Evolutionary conservation across 768 basidiomycete species (phyloP).

Genomic region (Albatrellus ellisii): DNA sequence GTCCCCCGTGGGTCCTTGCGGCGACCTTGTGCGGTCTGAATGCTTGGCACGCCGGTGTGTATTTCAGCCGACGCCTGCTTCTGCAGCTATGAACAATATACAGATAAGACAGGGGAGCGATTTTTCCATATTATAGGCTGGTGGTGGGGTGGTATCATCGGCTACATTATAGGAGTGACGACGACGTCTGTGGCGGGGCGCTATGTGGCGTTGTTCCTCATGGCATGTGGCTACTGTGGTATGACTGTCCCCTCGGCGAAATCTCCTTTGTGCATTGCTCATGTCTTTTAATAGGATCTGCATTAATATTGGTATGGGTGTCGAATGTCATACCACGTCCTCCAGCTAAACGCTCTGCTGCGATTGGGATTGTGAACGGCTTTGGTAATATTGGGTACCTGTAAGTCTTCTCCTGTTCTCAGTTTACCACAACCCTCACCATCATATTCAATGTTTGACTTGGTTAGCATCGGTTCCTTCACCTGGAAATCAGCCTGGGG

Average conservation of each 20-base stretch:
- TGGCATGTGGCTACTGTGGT: conserved; percentile 43
- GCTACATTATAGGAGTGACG: conserved; percentile 45
- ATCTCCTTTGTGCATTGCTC: neutral
- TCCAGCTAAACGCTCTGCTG: conserved; percentile 40
- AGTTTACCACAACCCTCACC: neutral
- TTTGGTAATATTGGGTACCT: conserved; percentile 44
- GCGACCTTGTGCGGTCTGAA: conserved; percentile 34
- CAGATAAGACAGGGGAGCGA: conserved; percentile 48
- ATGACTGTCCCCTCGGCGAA: neutral
- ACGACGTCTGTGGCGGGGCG: conserved; percentile 39
- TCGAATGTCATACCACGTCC: conserved; percentile 48
- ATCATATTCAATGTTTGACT: neutral
- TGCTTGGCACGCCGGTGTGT: conserved; percentile 41
- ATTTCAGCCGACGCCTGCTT: neutral
- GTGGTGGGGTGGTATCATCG: conserved; percentile 51
- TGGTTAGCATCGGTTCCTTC: conserved; percentile 41
- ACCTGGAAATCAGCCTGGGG: conserved; percentile 51
- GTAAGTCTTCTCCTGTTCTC: conserved; percentile 22
- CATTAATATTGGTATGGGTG: conserved; percentile 45
- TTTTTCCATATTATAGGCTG: conserved; percentile 44
- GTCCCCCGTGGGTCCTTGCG: conserved; percentile 53
- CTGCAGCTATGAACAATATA: neutral
- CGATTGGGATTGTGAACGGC: conserved; percentile 52
- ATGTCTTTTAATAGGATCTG: conserved; percentile 19
- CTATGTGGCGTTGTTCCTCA: conserved; percentile 50